phyloP scores from a whole-genome alignment of 306 rosid genomes.

The Comarum palustre region DNA sequence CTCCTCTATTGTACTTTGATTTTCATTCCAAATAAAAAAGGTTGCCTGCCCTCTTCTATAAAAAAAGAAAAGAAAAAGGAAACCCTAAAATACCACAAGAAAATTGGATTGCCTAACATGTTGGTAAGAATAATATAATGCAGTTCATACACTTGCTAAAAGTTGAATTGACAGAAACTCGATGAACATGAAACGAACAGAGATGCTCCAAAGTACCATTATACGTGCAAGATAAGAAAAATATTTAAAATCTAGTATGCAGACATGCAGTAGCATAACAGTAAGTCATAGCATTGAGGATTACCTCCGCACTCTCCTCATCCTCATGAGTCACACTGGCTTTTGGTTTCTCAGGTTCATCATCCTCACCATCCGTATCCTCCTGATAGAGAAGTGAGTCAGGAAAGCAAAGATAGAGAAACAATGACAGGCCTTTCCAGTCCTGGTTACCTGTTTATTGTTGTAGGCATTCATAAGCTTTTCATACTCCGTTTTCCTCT shows the following conservation, averaged over 20 bases:
- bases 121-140: background rate
- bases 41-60: too few relatives aligned
- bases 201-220: background rate
- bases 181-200: background rate
- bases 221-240: background rate
- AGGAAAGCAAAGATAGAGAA: background rate
- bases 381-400: constrained; percentile 11
- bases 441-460: constrained; percentile 14
- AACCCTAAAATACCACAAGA: too few relatives aligned
- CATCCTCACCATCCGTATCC: constrained; percentile 14
- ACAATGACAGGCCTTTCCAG: background rate
- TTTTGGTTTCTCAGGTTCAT: constrained; percentile 20
- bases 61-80: too few relatives aligned
- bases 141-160: background rate
- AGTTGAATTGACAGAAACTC: background rate
- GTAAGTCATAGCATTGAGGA: background rate
- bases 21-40: too few relatives aligned
- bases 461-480: constrained; percentile 25
- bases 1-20: too few relatives aligned
- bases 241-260: background rate
- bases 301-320: constrained; percentile 24
- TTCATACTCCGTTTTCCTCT: constrained; percentile 23
- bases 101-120: background rate
- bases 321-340: constrained; percentile 9
- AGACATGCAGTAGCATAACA: background rate